Percentiles rank a stretch among this genome's conserved stretches.
Evolutionary conservation across 2,329 filamentous ascomycete species (phyloP).

Genomic region (Diaporthe humulicola): DNA sequence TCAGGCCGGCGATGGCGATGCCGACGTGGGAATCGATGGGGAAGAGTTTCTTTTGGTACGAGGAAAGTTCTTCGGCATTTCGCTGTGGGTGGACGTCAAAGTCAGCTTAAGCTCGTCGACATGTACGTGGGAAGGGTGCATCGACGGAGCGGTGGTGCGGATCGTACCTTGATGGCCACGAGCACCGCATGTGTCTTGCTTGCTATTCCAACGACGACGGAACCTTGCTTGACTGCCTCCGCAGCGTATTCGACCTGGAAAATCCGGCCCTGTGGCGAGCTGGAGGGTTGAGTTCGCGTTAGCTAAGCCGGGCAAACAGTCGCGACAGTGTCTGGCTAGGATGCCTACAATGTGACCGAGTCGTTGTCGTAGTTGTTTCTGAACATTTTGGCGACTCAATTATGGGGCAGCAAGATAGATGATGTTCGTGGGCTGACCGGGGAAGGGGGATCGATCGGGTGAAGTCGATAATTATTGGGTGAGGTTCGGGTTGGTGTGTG

Average conservation of each 20-base stretch:
- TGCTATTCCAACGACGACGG: slow-evolving; percentile 94
- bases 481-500: background rate
- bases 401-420: background rate
- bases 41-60: slow-evolving; percentile 99
- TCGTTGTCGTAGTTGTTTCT: slow-evolving; percentile 99
- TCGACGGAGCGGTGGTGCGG: slow-evolving; percentile 21
- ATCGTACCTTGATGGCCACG: slow-evolving; percentile 90
- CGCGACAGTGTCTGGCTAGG: slow-evolving; percentile 41
- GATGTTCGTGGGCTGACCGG: background rate
- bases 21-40: slow-evolving; percentile 95
- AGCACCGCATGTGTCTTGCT: slow-evolving; percentile 99
- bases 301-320: slow-evolving; percentile 44
- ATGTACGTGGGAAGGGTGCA: slow-evolving; percentile 36
- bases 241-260: slow-evolving; percentile 99
- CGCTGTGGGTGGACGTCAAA: slow-evolving; percentile 67
- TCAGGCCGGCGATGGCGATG: slow-evolving; percentile 94
- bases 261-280: slow-evolving; percentile 98
- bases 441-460: background rate
- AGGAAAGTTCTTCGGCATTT: slow-evolving; percentile 99
- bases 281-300: slow-evolving; percentile 56
- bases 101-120: slow-evolving; percentile 30
- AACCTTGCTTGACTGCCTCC: slow-evolving; percentile 99
- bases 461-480: slow-evolving; percentile 4
- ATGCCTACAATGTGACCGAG: slow-evolving; percentile 94
- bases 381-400: slow-evolving; percentile 79